These are phyloP conservation scores for Sphaerulina musiva DNA, from an alignment of 2,329 filamentous ascomycete species.

Conservation along the genomic window DNA sequence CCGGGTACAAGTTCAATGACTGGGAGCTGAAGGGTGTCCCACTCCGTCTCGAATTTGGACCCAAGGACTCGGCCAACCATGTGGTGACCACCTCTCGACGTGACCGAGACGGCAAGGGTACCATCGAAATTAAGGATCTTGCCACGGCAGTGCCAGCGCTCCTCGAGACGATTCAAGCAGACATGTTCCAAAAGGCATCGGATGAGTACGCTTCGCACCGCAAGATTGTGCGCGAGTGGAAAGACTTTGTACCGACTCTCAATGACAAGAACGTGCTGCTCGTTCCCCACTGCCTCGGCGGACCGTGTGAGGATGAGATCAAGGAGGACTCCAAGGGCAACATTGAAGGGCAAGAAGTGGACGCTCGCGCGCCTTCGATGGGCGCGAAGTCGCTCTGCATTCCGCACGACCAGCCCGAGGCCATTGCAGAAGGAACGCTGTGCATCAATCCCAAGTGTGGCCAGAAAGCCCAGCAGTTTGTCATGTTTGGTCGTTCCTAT, in stretches of 20 bases:
- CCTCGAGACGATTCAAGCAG: slow-evolving; percentile 81
- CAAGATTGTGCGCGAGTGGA: slow-evolving; percentile 75
- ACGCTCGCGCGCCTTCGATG: slow-evolving; percentile 68
- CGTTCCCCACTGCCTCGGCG: slow-evolving; percentile 80
- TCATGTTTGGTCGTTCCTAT: slow-evolving; percentile 70
- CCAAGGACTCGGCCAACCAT: slow-evolving; percentile 81
- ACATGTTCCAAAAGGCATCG: slow-evolving; percentile 73
- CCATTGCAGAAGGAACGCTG: slow-evolving; percentile 67
- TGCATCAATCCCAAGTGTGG: slow-evolving; percentile 86
- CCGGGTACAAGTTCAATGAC: slow-evolving; percentile 98
- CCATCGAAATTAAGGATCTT: slow-evolving; percentile 68
- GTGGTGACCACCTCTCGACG: slow-evolving; percentile 81
- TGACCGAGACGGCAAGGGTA: slow-evolving; percentile 74
- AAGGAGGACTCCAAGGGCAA: slow-evolving; percentile 84
- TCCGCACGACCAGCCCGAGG: slow-evolving; percentile 79
- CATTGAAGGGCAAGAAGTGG: slow-evolving; percentile 57
- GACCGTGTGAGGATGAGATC: slow-evolving; percentile 85
- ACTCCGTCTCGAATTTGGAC: slow-evolving; percentile 88
- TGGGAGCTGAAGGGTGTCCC: slow-evolving; percentile 97
- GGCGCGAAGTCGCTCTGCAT: slow-evolving; percentile 71
- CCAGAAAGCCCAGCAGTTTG: slow-evolving; percentile 72
- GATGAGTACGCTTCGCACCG: slow-evolving; percentile 72
- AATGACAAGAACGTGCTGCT: slow-evolving; percentile 89
- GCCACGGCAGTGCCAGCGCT: slow-evolving; percentile 67
- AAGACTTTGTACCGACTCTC: slow-evolving; percentile 80